Conservation (phyloP, 75 land plant species). For the Sequoiadendron giganteum region DNA sequence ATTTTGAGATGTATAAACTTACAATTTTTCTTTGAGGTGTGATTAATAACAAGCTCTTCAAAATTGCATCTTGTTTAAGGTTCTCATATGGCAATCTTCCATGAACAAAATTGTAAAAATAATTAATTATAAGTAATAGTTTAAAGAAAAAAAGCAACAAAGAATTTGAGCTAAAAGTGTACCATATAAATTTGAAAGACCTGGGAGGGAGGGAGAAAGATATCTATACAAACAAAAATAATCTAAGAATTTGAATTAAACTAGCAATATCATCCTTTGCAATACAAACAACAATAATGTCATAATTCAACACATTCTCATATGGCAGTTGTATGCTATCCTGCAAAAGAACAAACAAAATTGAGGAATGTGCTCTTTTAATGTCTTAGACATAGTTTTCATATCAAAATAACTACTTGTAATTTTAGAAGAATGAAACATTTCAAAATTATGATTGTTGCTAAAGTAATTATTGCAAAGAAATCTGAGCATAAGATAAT, state of each 20-base stretch:
- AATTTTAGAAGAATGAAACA: neutral
- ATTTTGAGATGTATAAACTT: no score
- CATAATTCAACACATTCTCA: conserved; percentile 86
- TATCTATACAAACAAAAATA: conserved; percentile 13
- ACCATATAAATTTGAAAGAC: no score
- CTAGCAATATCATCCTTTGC: conserved; percentile 82
- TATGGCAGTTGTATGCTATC: conserved; percentile 90
- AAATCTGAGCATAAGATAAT: no score
- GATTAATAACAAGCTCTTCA: no score
- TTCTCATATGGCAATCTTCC: no score
- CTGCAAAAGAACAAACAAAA: conserved; percentile 32
- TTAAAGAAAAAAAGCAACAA: no score
- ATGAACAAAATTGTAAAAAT: no score
- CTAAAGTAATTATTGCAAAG: neutral
- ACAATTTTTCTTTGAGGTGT: no score
- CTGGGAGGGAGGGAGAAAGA: no score
- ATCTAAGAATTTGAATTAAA: conserved; percentile 71
- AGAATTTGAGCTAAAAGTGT: no score
- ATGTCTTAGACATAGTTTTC: neutral
- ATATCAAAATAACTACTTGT: neutral
- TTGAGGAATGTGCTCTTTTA: neutral
- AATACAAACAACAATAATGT: conserved; percentile 80
- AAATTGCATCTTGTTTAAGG: no score
- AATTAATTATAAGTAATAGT: no score
- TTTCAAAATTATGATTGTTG: neutral